Percentiles rank a stretch among this genome's conserved stretches.
These are phyloP conservation scores for Jatropha curcas DNA, from an alignment of 345 rosid genomes.

Conservation along the genomic window DNA sequence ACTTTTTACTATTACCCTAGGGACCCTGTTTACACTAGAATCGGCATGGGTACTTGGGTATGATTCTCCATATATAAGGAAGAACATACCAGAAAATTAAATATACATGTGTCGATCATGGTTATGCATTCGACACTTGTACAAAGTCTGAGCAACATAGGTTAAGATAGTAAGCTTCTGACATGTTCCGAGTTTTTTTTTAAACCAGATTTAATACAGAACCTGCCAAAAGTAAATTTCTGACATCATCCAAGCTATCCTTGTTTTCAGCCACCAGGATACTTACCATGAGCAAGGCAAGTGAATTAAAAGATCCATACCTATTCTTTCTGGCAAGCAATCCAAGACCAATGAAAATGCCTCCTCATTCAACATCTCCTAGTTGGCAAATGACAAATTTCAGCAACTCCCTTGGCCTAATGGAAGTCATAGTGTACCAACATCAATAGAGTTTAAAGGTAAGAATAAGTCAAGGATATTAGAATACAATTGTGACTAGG, in stretches of 20 bases:
- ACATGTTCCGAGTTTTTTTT: not conserved
- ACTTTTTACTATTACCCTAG: not conserved
- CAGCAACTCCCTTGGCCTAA: slow-evolving; percentile 17
- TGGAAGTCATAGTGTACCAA: slow-evolving; percentile 10
- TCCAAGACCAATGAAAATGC: slow-evolving; percentile 13
- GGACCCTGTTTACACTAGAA: not conserved
- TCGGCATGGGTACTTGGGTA: slow-evolving; percentile 13
- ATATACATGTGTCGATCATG: slow-evolving; percentile 4
- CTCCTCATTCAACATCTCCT: slow-evolving; percentile 14
- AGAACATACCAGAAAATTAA: not conserved
- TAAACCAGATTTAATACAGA: slow-evolving; percentile 2
- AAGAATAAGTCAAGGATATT: not conserved
- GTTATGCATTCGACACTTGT: slow-evolving; percentile 3
- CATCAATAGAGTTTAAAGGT: slow-evolving; percentile 11
- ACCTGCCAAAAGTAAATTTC: slow-evolving; percentile 7
- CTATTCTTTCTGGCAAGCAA: slow-evolving; percentile 14
- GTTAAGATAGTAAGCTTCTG: slow-evolving; percentile 5
- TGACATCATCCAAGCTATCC: not conserved
- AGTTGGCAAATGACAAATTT: slow-evolving; percentile 7
- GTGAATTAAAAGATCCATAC: slow-evolving; percentile 15
- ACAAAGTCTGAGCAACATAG: slow-evolving; percentile 14
- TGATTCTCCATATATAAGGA: slow-evolving; percentile 3
- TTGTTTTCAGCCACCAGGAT: not conserved
- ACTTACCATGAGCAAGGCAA: slow-evolving; percentile 1
- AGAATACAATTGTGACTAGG: not conserved